Base-by-base conservation (phyloP, 1,139 yeast genomes). In the Pichia sp. region DNA sequence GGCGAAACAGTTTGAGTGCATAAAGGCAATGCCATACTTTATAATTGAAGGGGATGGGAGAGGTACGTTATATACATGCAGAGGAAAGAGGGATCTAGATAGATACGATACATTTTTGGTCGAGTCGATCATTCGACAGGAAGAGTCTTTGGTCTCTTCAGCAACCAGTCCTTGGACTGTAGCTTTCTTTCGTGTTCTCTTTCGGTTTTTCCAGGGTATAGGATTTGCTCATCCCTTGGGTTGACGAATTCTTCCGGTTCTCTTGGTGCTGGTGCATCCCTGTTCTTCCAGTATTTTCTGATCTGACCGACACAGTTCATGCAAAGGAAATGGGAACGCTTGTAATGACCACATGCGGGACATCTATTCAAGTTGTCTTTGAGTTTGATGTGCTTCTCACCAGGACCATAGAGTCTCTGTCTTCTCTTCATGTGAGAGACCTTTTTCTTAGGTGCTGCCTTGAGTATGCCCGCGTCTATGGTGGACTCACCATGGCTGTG, bases 391-490 rank as follows among this genome's bases (percentile, higher is more conserved):
- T 87, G 93, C 58, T 86, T 88, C 45, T 74, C 69, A 11, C 87
- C 94, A 4, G 95, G 88, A 13, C 85, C 83, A 51, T 83, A 79
- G 49, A 84, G 72, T 62, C 82, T 78, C 55, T 74, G 80, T 60
- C 97, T 77, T 55, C 85, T 82, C 61, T 86, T 83, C 63, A 77
- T 75, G 56, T 85, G 84, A 8, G 97, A 86, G 11, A 77, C 77
- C 61, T 86, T 87, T 74, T 88, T 87, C 67, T 91, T 91, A 39
- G 98, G 97, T 3, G 78, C 96, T 3, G 98, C 97, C 47, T 67
- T 67, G 41, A 85, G 66, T 26, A 85, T 72, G 17, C 94, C 94
- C 47, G 75, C 69, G 50, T 72, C 78, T 23, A 42, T 31, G n/a
- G n/a, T n/a, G n/a, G n/a, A n/a, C n/a, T n/a, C n/a, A n/a, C 32